phyloP scores from a whole-genome alignment of 2,329 filamentous ascomycete species.

The Neonectria ditissima region DNA sequence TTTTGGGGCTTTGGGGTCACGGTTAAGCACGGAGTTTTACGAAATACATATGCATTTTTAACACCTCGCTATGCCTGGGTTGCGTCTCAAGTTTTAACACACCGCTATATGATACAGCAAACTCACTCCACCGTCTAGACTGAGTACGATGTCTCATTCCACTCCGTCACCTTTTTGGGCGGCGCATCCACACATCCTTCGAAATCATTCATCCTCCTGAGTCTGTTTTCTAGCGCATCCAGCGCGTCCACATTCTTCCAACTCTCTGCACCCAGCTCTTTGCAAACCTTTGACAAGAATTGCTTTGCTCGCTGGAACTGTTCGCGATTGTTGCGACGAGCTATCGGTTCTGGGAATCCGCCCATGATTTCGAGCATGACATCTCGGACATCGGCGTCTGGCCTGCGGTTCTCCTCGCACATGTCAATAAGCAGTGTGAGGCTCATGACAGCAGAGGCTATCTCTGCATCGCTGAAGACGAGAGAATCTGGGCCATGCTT shows the following conservation, averaged over 20 bases:
- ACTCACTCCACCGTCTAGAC: conserved; percentile 11
- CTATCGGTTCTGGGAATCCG: conserved; percentile 31
- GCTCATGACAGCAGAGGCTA: not conserved
- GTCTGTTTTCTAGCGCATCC: not conserved
- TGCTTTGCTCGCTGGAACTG: conserved; percentile 4
- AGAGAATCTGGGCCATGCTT: no score
- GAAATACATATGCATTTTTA: conserved; percentile 30
- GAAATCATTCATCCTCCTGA: not conserved
- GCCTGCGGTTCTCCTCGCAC: conserved; percentile 3
- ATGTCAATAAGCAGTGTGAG: not conserved
- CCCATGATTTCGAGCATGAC: conserved; percentile 12
- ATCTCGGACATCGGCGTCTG: not conserved
- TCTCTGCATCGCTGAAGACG: not conserved
- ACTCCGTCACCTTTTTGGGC: not conserved
- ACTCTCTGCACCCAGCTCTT: conserved; percentile 8
- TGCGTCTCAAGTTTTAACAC: not conserved
- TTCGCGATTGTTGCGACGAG: not conserved
- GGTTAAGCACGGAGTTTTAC: conserved; percentile 43
- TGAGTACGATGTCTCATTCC: not conserved
- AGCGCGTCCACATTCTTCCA: conserved; percentile 28
- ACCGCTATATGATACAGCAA: not conserved
- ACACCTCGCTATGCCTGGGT: conserved; percentile 17
- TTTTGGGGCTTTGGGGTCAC: conserved; percentile 32
- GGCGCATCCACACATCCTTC: not conserved
- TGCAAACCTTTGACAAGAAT: conserved; percentile 25